A percentile compares a stretch with the other conserved stretches of the same genome.
Conservation (phyloP, 2,329 filamentous ascomycete genomes). For the Penicillium decumbens region DNA sequence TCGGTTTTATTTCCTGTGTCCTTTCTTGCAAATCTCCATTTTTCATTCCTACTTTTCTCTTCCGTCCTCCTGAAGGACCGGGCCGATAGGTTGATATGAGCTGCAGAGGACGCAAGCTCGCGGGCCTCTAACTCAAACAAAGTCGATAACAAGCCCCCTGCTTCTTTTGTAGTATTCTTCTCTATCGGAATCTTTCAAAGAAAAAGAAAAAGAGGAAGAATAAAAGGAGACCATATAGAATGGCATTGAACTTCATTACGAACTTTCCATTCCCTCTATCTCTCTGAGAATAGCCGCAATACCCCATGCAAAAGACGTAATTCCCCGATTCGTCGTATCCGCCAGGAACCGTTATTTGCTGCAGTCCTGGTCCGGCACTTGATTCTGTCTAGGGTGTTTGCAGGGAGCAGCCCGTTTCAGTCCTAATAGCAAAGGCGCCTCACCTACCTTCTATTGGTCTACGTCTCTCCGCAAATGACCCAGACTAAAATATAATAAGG, state of each 20-base stretch:
- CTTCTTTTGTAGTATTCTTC: not conserved
- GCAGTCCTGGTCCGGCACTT: constrained; percentile 12
- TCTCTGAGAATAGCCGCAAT: not conserved
- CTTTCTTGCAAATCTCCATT: not conserved
- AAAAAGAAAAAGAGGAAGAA: no score
- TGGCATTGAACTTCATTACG: constrained; percentile 9
- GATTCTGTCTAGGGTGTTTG: constrained; percentile 9
- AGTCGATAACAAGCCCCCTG: not conserved
- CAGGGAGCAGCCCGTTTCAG: constrained; percentile 13
- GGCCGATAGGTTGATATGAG: not conserved
- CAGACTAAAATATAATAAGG: not conserved
- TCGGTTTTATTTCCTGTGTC: not conserved
- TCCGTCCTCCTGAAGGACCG: constrained; percentile 3
- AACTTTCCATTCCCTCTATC: not conserved
- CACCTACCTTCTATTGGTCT: not conserved
- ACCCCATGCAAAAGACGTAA: constrained; percentile 1
- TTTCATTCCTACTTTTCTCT: constrained; percentile 8
- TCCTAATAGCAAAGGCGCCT: constrained; percentile 3
- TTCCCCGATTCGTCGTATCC: constrained; percentile 20
- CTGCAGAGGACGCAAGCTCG: not conserved
- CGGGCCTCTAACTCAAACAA: not conserved
- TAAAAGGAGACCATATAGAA: constrained; percentile 14
- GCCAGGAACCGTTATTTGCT: constrained; percentile 25
- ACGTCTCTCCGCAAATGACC: not conserved
- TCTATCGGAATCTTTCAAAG: not conserved